Evolutionary conservation across 202 grass and related monocot genomes (phyloP), one percentile per base, ranked within the genome.

Genomic region (Elaeis oleifera): DNA sequence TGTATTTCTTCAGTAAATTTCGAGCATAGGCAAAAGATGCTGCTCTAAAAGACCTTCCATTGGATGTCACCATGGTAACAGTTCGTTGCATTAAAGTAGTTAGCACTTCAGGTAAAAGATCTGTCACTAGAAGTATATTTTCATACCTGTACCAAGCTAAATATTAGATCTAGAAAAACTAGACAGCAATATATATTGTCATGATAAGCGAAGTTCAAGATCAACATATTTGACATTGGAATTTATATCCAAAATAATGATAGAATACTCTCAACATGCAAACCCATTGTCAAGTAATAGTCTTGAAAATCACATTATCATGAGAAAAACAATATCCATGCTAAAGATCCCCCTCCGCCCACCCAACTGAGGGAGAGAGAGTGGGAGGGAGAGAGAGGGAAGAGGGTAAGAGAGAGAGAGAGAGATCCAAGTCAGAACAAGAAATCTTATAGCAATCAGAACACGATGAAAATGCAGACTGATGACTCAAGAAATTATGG

Each of bases 1-100:
- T 85, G 57, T 99, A 94, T 73, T 99, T 99, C 68, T 86, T 99
- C 56, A 99, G 76, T 49, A 99, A 79, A 73, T 86, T 85, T 26
- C 83, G 82, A 31, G 85, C 66, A 81, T 99, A 99, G 60, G 88
- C 74, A 73, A 99, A 84, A 32, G 85, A 60, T 56, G 68, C 5
- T 29, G 85, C 81, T 65, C 77, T 80, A 73, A 72, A 68, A 31
- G 85, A 73, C 67, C 85, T 86, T 59, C 74, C 73, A 84, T 78
- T 78, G 25, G 71, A 63, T 61, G 84, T 69, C 29, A 81, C 62
- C 81, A 58, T 57, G 23, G 31, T 29, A 18, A 49, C 26, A 79
- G 79, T 84, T 66, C 66, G 78, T 63, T 63, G 82, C 54, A 89
- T 84, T 68, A 69, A 77, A 73, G 85, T 80, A 94, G 72, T 74